Evolutionary conservation across 768 basidiomycete species (phyloP).

Genomic region (Boletus rubroflammeus): DNA sequence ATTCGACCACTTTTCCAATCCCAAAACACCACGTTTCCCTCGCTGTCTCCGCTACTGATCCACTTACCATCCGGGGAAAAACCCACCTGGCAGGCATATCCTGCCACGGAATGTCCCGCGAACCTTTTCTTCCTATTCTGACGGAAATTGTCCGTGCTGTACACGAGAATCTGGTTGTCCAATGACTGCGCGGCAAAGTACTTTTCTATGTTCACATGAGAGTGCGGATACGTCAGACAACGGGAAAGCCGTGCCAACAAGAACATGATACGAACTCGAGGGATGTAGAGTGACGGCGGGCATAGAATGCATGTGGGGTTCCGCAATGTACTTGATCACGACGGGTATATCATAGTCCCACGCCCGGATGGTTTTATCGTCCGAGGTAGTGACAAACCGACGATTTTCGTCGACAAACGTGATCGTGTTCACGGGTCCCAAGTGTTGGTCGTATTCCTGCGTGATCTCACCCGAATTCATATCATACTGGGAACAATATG

Average conservation of each 20-base stretch:
- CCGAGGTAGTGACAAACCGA: constrained; percentile 95
- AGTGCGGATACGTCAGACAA: constrained; percentile 16
- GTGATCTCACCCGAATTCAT: constrained; percentile 92
- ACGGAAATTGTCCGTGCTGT: constrained; percentile 96
- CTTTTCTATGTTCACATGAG: constrained; percentile 55
- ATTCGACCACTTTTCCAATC: constrained; percentile 99
- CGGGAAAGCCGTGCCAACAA: neutral
- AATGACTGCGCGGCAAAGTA: constrained; percentile 97
- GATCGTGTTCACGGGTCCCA: constrained; percentile 97
- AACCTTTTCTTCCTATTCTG: constrained; percentile 99
- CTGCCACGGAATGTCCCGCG: constrained; percentile 94
- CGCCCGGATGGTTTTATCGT: constrained; percentile 97
- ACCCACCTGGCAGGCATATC: constrained; percentile 94
- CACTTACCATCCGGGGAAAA: constrained; percentile 99
- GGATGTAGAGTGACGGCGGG: constrained; percentile 96
- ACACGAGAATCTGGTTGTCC: constrained; percentile 97
- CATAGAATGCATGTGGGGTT: constrained; percentile 99
- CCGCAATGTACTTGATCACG: constrained; percentile 98
- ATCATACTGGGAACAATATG: constrained; percentile 65
- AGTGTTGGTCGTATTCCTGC: constrained; percentile 98
- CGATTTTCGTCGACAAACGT: constrained; percentile 99
- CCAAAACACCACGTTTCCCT: constrained; percentile 97
- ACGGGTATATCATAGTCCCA: constrained; percentile 99
- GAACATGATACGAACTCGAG: constrained; percentile 61
- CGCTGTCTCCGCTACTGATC: constrained; percentile 95